Percentiles rank a stretch among this genome's conserved stretches.
Conservation (phyloP, 371 early-diverging fungal genomes). For the Amoeboaphelidium protococcarum region DNA sequence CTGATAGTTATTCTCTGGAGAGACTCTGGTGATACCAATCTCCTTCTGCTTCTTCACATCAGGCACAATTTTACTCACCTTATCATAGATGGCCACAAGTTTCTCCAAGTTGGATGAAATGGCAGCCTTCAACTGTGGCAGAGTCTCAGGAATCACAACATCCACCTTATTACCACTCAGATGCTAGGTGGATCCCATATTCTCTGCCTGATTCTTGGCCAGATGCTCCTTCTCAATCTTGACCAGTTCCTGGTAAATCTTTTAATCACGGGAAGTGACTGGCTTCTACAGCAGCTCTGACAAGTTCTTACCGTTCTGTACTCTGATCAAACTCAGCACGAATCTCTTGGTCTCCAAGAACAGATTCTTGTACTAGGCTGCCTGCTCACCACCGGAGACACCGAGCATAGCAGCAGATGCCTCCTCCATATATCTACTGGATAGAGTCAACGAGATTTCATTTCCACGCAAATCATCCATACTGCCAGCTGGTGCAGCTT, state of each 20-base stretch:
- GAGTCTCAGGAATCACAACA: too few relatives aligned
- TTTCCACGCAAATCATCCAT: conserved; percentile 19
- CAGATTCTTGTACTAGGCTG: too few relatives aligned
- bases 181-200: too few relatives aligned
- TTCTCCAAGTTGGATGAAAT: too few relatives aligned
- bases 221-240: conserved; percentile 34
- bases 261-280: conserved; percentile 40
- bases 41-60: too few relatives aligned
- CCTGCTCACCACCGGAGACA: conserved; percentile 28
- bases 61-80: too few relatives aligned
- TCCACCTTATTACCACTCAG: too few relatives aligned
- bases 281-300: conserved; percentile 50
- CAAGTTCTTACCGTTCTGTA: conserved; percentile 50
- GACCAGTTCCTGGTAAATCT: conserved; percentile 12
- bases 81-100: too few relatives aligned
- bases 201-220: conserved; percentile 19
- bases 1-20: conserved; percentile 35
- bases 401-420: conserved; percentile 14
- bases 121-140: too few relatives aligned
- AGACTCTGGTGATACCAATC: conserved; percentile 9
- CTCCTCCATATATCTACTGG: conserved; percentile 31
- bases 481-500: conserved; percentile 46
- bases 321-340: conserved; percentile 44
- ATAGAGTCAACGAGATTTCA: conserved; percentile 37
- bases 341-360: conserved; percentile 70